Evolutionary conservation across 75 land plant genomes (phyloP), one percentile per base, ranked within the genome.

Genomic region (Pinus albicaulis): DNA sequence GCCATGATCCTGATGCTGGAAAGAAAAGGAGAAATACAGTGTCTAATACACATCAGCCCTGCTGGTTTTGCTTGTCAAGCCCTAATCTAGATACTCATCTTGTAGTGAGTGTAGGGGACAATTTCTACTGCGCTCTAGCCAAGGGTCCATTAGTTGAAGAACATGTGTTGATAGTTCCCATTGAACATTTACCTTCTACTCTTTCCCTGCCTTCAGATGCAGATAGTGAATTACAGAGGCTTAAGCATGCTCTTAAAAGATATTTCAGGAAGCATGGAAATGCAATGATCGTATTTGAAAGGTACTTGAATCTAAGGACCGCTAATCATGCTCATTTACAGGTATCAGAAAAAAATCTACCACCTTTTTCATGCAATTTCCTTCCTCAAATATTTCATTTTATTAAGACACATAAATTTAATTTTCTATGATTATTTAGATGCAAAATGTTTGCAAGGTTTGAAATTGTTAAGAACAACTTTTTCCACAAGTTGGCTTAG

Each of bases 41-140:
- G 58, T 53, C 75, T 41, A 64, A 17, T 16, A 68, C 52, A n/a
- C 31, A 68, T 68, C 57, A 72, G 34, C 76, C 81, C 58, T 98
- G 99, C 76, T 98, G 99, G 99, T 98, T 98, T 75, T 98, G 99
- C 77, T 83, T 98, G 62, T 87, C 98, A 68, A 91, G 93, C 72
- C 92, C 98, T 7, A 81, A 84, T 81, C 77, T 98, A 13, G 95
- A 95, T 25, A 81, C 94, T 52, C 92, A 98, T 84, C 84, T 98
- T 22, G 78, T 98, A 28, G 73, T 87, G 23, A 91, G 91, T 44
- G 73, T 98, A 22, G 96, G 99, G 53, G 98, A 98, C 63, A 77
- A 81, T 66, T 95, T 77, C 79, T 98, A 98, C 72, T 92, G 90
- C 83, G 95, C 99, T 60, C 78, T 95, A 44, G 89, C 99, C 61